A percentile compares a stretch with the other conserved stretches of the same genome.
These are phyloP conservation scores for Eutrema heterophyllum DNA, from an alignment of 345 rosid genomes.

Conservation along the genomic window DNA sequence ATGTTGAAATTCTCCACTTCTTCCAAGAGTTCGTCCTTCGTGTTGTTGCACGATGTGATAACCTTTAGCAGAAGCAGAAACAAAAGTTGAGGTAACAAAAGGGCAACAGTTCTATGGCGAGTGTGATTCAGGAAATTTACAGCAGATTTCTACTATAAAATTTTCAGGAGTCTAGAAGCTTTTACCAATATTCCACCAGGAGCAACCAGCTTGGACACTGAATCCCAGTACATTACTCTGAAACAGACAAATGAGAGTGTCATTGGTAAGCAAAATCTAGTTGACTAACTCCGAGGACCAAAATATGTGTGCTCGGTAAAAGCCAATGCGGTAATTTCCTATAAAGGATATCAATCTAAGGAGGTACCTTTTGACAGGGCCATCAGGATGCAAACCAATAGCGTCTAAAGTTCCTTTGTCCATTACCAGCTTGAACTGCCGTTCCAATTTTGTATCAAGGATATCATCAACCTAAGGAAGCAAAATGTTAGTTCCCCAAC, in stretches of 20 bases:
- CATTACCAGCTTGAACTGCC: slow-evolving; percentile 75
- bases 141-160: neutral
- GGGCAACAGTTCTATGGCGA: neutral
- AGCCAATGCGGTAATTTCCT: neutral
- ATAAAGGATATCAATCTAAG: neutral
- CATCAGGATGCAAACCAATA: slow-evolving; percentile 97
- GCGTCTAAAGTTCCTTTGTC: slow-evolving; percentile 99
- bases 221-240: slow-evolving; percentile 94
- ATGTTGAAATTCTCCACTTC: slow-evolving; percentile 68
- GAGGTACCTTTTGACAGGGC: slow-evolving; percentile 71
- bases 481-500: slow-evolving; percentile 5
- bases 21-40: slow-evolving; percentile 79
- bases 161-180: slow-evolving; percentile 14
- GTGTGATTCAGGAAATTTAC: neutral
- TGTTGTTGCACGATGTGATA: slow-evolving; percentile 82
- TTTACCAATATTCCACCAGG: slow-evolving; percentile 77
- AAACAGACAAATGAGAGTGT: neutral
- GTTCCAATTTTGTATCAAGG: slow-evolving; percentile 71
- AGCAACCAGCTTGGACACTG: slow-evolving; percentile 80
- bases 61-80: slow-evolving; percentile 39
- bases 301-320: neutral
- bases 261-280: neutral
- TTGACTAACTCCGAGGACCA: neutral
- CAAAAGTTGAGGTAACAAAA: neutral
- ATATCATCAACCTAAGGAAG: slow-evolving; percentile 73